A percentile compares a stretch with the other conserved stretches of the same genome.
Evolutionary conservation across 176 grass and related monocot species (phyloP).

Genomic region (Triticum timopheevii): DNA sequence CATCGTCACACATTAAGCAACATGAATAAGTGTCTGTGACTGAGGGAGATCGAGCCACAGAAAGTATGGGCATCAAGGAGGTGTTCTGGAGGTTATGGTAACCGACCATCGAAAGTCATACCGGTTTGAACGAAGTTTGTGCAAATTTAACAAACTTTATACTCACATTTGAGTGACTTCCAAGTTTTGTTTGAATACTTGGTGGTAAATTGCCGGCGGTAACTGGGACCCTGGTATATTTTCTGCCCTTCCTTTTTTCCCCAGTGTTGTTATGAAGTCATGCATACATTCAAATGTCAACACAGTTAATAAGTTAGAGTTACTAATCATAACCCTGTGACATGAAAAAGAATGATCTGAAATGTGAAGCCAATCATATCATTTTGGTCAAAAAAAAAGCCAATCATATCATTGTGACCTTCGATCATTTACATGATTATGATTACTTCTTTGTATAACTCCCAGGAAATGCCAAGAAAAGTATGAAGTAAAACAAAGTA

Average conservation of each 20-base stretch:
- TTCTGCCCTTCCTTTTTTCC: background rate
- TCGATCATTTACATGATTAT: slow-evolving; percentile 36
- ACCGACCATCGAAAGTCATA: background rate
- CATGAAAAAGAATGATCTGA: background rate
- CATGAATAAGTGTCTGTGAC: slow-evolving; percentile 14
- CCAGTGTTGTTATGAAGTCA: background rate
- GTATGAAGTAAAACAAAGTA: background rate
- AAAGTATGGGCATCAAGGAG: background rate
- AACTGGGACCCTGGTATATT: background rate
- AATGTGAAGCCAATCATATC: slow-evolving; percentile 27
- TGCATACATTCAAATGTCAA: background rate
- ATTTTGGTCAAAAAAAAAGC: background rate
- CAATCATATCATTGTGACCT: slow-evolving; percentile 38
- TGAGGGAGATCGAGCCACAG: background rate
- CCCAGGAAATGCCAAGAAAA: slow-evolving; percentile 24
- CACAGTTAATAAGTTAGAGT: background rate
- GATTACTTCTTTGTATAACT: slow-evolving; percentile 23
- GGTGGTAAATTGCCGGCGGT: background rate
- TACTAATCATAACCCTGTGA: slow-evolving; percentile 20
- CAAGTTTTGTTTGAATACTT: background rate
- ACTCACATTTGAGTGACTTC: background rate
- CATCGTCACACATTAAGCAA: background rate
- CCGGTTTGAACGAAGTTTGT: background rate
- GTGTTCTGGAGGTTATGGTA: background rate
- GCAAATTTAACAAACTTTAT: background rate